Conservation (phyloP, 345 rosid species). For the Fremontodendron californicum region DNA sequence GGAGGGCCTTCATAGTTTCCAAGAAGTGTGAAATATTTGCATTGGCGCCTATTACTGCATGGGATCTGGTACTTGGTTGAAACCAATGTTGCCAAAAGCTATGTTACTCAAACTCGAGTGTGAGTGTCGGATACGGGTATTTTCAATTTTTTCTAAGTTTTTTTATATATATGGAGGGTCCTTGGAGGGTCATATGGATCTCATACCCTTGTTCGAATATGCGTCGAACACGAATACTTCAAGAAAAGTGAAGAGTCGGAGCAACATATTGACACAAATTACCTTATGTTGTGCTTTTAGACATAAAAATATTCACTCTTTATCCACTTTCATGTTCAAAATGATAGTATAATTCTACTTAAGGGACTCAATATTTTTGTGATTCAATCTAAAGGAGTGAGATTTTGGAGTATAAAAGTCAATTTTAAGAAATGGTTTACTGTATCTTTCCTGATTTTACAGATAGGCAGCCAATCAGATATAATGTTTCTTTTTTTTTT, state of each 20-base stretch:
- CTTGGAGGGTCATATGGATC: no score
- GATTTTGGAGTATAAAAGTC: background rate
- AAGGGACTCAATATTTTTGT: background rate
- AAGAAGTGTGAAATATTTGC: constrained; percentile 45
- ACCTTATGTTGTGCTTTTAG: background rate
- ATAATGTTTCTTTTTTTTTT: background rate
- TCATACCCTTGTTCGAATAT: no score
- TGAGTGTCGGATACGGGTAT: no score
- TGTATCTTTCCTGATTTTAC: background rate
- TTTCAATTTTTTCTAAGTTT: no score
- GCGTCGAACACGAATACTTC: no score
- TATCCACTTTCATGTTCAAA: background rate
- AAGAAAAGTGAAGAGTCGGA: no score
- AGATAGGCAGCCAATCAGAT: background rate
- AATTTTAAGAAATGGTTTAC: background rate
- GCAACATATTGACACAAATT: no score
- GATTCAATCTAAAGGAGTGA: background rate
- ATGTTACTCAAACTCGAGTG: no score
- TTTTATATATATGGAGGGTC: no score
- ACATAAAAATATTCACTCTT: background rate
- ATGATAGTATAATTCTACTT: background rate
- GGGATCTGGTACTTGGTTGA: constrained; percentile 36
- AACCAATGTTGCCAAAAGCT: constrained; percentile 58
- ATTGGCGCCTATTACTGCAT: constrained; percentile 82
- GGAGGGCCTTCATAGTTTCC: constrained; percentile 85